phyloP scores from a whole-genome alignment of 345 rosid species.

The Gossypium anomalum region DNA sequence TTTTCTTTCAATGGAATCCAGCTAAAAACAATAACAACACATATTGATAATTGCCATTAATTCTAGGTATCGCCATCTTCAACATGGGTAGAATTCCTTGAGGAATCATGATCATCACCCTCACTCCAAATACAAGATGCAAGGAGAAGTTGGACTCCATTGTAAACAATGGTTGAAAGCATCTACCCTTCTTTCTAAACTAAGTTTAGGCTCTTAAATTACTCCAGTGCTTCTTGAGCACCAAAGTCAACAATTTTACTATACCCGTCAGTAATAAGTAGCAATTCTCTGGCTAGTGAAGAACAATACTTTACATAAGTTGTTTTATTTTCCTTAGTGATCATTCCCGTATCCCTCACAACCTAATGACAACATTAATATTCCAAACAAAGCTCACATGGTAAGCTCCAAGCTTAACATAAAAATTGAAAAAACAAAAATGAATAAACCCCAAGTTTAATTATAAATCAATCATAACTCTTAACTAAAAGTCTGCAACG shows the following conservation, averaged over 20 bases:
- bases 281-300: conserved; percentile 99
- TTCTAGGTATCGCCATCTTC: conserved; percentile 35
- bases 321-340: conserved; percentile 95
- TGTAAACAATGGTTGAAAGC: neutral
- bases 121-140: conserved; percentile 27
- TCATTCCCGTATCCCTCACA: conserved; percentile 78
- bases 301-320: conserved; percentile 95
- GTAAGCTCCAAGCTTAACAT: no score
- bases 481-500: neutral
- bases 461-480: neutral
- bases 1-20: neutral
- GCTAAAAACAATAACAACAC: conserved; percentile 9
- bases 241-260: conserved; percentile 97
- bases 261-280: conserved; percentile 76
- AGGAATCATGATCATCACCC: conserved; percentile 49
- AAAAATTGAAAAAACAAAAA: neutral
- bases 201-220: conserved; percentile 70
- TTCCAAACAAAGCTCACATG: neutral
- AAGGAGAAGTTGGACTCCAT: conserved; percentile 10
- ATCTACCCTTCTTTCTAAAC: conserved; percentile 53
- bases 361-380: conserved; percentile 46
- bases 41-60: no score
- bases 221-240: conserved; percentile 43
- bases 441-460: neutral
- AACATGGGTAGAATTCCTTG: conserved; percentile 67